A percentile compares a stretch with the other conserved stretches of the same genome.
These are phyloP conservation scores for Chrysanthemum seticuspe DNA, from an alignment of 129 eudicot species.

Conservation along the genomic window DNA sequence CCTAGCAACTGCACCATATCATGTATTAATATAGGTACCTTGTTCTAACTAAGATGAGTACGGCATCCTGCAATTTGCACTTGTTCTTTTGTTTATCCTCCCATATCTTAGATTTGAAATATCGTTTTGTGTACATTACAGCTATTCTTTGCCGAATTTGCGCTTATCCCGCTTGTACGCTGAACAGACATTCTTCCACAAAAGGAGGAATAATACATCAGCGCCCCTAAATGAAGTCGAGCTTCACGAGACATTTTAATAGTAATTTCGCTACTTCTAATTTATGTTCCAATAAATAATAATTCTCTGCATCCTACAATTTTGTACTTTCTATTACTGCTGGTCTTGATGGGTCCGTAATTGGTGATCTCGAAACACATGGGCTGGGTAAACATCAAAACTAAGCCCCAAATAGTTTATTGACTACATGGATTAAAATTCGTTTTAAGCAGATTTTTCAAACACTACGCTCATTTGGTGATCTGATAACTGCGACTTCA, in stretches of 20 bases:
- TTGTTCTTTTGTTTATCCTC: background rate
- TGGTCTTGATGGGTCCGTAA: no score
- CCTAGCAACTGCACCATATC: background rate
- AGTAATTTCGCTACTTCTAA: background rate
- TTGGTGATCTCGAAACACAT: no score
- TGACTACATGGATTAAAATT: no score
- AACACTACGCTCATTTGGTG: no score
- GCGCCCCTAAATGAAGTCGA: background rate
- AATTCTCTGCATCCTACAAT: background rate
- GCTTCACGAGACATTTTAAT: background rate
- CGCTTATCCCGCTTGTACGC: constrained; percentile 20
- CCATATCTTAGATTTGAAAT: background rate
- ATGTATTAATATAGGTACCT: background rate
- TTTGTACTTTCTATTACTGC: background rate
- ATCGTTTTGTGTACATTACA: background rate
- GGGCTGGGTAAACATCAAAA: no score
- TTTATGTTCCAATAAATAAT: constrained; percentile 7
- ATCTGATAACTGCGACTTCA: no score
- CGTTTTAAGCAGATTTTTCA: no score
- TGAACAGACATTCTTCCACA: background rate
- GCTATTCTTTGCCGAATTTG: constrained; percentile 29
- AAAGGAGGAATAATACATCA: background rate
- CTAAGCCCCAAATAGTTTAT: no score
- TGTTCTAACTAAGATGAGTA: no score
- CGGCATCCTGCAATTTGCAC: no score